A percentile compares a stretch with the other conserved stretches of the same genome.
Evolutionary conservation across 306 rosid species (phyloP).

Genomic region (Prunus davidiana): DNA sequence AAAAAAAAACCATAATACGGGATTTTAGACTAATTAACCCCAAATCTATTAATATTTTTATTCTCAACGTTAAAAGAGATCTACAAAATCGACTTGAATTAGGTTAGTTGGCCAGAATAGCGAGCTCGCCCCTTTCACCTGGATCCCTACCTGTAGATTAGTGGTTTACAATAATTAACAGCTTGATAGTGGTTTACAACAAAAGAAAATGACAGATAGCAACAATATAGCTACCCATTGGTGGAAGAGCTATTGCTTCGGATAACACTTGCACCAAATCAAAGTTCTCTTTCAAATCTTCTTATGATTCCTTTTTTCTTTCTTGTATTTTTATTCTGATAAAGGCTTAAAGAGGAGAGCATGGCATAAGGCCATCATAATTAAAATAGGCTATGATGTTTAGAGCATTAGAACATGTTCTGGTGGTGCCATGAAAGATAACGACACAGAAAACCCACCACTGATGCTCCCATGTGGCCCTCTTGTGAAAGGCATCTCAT

Average conservation of each 20-base stretch:
- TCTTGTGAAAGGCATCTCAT: constrained; percentile 29
- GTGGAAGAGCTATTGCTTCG: neutral
- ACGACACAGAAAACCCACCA: constrained; percentile 29
- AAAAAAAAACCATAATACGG: too few relatives aligned
- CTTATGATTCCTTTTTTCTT: constrained; percentile 1
- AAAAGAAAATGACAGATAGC: neutral
- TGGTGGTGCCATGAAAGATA: constrained; percentile 39
- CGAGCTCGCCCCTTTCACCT: too few relatives aligned
- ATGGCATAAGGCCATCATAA: neutral
- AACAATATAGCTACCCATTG: neutral
- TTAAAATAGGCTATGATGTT: constrained; percentile 47
- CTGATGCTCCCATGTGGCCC: constrained; percentile 42
- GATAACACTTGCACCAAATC: neutral
- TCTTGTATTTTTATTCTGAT: neutral
- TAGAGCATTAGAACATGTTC: constrained; percentile 39
- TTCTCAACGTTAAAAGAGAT: too few relatives aligned
- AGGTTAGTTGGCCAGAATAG: too few relatives aligned
- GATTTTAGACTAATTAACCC: too few relatives aligned
- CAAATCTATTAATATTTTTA: too few relatives aligned
- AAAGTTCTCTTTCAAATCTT: constrained; percentile 9
- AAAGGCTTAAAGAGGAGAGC: neutral
- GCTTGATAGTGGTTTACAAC: neutral
- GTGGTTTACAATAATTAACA: neutral
- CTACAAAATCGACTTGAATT: too few relatives aligned
- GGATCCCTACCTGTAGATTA: neutral